These are phyloP conservation scores for Cercospora janseana DNA, from an alignment of 2,329 filamentous ascomycete genomes.

Conservation along the genomic window DNA sequence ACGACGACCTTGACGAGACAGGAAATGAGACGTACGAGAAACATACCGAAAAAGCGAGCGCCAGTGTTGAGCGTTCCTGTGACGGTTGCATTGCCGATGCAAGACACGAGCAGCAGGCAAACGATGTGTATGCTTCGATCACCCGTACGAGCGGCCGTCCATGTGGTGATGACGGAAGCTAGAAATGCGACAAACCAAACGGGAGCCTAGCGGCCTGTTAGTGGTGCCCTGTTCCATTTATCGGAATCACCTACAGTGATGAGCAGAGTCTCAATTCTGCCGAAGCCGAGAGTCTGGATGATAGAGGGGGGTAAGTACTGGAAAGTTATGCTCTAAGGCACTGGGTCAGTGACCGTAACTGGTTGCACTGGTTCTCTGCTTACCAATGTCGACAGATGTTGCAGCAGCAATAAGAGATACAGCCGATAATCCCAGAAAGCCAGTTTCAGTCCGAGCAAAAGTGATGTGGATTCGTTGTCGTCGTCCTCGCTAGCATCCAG, in stretches of 20 bases:
- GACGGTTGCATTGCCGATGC: conserved; percentile 5
- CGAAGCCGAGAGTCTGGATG: conserved; percentile 6
- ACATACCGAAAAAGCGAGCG: conserved; percentile 9
- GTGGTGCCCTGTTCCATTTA: neutral
- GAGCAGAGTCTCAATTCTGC: conserved; percentile 4
- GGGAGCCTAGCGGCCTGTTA: conserved; percentile 5
- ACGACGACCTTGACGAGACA: neutral
- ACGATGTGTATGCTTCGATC: conserved; percentile 8
- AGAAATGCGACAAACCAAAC: conserved; percentile 10
- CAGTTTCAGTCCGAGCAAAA: conserved; percentile 10
- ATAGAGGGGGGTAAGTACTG: conserved; percentile 14
- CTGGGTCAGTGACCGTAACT: neutral
- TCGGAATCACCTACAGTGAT: neutral
- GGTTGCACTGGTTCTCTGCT: neutral
- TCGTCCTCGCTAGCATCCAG: conserved; percentile 10
- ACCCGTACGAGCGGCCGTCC: conserved; percentile 1
- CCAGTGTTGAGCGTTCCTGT: conserved; percentile 7
- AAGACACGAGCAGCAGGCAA: conserved; percentile 5
- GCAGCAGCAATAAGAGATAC: conserved; percentile 9
- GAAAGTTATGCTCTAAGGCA: conserved; percentile 9
- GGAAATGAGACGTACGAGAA: neutral
- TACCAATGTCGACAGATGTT: conserved; percentile 11
- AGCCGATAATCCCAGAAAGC: conserved; percentile 10
- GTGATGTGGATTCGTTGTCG: conserved; percentile 8
- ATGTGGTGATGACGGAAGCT: conserved; percentile 6